Evolutionary conservation across 257 asterid species (phyloP).

Genomic region (Leonotis leonurus): DNA sequence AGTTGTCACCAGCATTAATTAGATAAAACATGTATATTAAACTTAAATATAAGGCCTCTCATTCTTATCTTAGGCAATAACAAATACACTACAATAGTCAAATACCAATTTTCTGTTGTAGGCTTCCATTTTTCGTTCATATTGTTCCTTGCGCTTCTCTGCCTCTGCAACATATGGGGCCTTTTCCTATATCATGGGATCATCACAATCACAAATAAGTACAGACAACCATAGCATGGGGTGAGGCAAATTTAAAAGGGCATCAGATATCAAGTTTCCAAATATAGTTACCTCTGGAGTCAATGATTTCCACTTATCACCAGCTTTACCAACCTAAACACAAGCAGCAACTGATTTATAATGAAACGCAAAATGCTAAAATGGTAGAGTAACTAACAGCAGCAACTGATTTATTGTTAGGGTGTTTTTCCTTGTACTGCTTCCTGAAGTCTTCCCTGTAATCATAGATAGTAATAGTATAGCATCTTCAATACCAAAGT

Average conservation of each 20-base stretch:
- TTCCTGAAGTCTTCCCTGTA: constrained; percentile 68
- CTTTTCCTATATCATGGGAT: constrained; percentile 37
- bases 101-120: constrained; percentile 61
- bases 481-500: not conserved
- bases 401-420: constrained; percentile 66
- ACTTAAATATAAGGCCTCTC: not conserved
- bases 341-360: not conserved
- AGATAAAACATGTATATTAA: not conserved
- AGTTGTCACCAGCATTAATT: not conserved
- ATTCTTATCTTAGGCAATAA: not conserved
- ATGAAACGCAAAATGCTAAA: not conserved
- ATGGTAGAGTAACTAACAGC: constrained; percentile 34
- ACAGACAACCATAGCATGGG: not conserved
- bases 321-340: constrained; percentile 72
- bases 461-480: not conserved
- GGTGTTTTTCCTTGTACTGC: constrained; percentile 52
- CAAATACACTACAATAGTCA: not conserved
- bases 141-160: constrained; percentile 50
- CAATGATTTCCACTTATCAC: constrained; percentile 61
- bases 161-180: constrained; percentile 48
- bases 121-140: constrained; percentile 46
- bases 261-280: not conserved
- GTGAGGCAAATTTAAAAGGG: no score
- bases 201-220: not conserved
- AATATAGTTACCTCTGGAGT: constrained; percentile 41